Percentiles rank a stretch among this genome's conserved stretches.
phyloP scores from a whole-genome alignment of 2,329 filamentous ascomycete species.

The Colletotrichum destructivum region DNA sequence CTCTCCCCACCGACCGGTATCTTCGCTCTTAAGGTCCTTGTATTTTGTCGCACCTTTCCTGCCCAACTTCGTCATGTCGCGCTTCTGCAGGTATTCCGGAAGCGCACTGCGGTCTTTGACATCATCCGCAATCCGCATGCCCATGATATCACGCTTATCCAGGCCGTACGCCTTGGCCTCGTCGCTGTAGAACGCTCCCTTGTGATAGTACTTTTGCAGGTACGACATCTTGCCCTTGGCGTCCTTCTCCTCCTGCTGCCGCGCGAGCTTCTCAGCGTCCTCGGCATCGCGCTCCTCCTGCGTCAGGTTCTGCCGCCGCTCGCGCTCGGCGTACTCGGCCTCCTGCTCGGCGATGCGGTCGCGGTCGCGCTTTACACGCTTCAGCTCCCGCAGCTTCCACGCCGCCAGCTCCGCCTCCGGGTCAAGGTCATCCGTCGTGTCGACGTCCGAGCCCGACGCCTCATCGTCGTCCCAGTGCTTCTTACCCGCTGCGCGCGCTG shows the following conservation, averaged over 20 bases:
- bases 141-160: constrained; percentile 88
- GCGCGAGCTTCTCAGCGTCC: constrained; percentile 82
- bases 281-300: constrained; percentile 89
- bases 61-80: constrained; percentile 94
- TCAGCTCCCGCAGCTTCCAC: constrained; percentile 94
- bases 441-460: constrained; percentile 77
- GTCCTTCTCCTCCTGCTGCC: constrained; percentile 86
- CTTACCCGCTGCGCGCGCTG: constrained; percentile 81
- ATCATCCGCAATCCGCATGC: constrained; percentile 85
- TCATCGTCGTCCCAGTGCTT: constrained; percentile 88
- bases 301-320: constrained; percentile 88
- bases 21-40: constrained; percentile 88
- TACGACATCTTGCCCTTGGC: constrained; percentile 85
- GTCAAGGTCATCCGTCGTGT: constrained; percentile 90
- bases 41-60: constrained; percentile 94
- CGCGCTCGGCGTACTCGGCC: constrained; percentile 88
- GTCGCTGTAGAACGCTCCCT: constrained; percentile 94
- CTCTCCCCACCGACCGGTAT: constrained; percentile 89
- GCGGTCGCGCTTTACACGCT: constrained; percentile 88
- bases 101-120: constrained; percentile 85
- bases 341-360: constrained; percentile 88
- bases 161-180: constrained; percentile 83
- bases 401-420: constrained; percentile 90
- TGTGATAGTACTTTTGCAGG: constrained; percentile 98
- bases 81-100: constrained; percentile 91